Conservation (phyloP, 164 flowering plant species). For the Piper longum region DNA sequence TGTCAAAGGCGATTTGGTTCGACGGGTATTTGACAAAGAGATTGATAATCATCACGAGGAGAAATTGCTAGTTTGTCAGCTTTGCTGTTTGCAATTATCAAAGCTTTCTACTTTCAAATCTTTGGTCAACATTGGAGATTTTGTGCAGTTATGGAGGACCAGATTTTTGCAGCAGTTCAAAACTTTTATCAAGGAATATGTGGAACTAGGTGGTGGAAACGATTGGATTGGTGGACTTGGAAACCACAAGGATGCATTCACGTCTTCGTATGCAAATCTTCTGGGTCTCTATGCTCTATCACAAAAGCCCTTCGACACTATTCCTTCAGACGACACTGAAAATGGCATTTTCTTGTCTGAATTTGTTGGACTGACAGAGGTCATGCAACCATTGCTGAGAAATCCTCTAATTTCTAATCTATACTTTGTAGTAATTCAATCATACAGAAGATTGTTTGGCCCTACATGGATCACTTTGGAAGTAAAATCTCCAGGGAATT, state of each 20-base stretch:
- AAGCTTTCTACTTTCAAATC: conserved; percentile 30
- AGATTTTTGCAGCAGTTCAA: conserved; percentile 44
- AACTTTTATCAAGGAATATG: conserved; percentile 27
- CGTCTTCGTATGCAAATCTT: conserved; percentile 62
- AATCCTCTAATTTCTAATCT: conserved; percentile 70
- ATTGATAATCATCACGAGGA: conserved; percentile 96
- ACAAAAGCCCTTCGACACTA: conserved; percentile 25
- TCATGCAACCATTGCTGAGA: conserved; percentile 45
- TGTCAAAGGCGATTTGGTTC: conserved; percentile 57
- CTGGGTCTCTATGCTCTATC: conserved; percentile 68
- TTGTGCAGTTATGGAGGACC: conserved; percentile 41
- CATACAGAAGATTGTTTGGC: conserved; percentile 32
- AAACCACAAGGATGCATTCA: conserved; percentile 85
- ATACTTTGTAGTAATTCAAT: conserved; percentile 31
- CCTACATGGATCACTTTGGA: conserved; percentile 4
- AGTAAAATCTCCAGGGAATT: conserved; percentile 8
- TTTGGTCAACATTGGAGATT: conserved; percentile 11
- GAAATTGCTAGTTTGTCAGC: conserved; percentile 61
- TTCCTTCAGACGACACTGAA: conserved; percentile 11
- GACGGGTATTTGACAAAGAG: conserved; percentile 92
- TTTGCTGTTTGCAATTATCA: conserved; percentile 70
- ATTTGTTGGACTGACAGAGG: conserved; percentile 34
- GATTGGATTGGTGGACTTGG: conserved; percentile 89
- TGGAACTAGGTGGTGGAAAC: conserved; percentile 13
- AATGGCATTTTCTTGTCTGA: conserved; percentile 21